Base-by-base conservation (phyloP, 495 filamentous ascomycete genomes). In the Penicillium crystallinum region DNA sequence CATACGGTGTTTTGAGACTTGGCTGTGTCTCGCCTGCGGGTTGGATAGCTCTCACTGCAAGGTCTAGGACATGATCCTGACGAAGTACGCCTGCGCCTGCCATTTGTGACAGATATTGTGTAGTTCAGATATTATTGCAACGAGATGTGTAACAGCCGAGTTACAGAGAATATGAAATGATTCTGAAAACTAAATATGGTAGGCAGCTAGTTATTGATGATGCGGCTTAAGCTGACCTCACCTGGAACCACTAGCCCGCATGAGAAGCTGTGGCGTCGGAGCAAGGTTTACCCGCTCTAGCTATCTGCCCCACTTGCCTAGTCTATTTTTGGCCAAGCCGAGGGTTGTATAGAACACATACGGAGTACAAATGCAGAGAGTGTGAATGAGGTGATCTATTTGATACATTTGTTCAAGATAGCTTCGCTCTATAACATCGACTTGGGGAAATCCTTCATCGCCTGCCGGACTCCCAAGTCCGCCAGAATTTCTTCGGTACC, bases 401-500 rank as follows among this genome's bases (percentile, higher is more conserved):
- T 44, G 19, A 12, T 44, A 7, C 9, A 23, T 22, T 50, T 15
- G 17, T 39, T 36, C 7, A 6, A 17, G n/a, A 11, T 27, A 23
- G 33, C 25, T 19, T 19, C 18, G 11, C 18, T 59, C 52, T 80
- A 92, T 61, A 95, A 66, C 78, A 90, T 88, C 18, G 86, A 80
- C 72, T 91, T 91, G 30, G 89, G 88, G 75, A 93, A 89, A 47
- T 78, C 78, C 72, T 84, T 88, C 73, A 91, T 78, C 9, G 89
- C 90, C 72, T 92, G 88, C 49, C 88, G 75, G 2, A 93, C 88
- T 15, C 88, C 89, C 48, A 93, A 64, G 68, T 95, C 89, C 4
- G 81, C 88, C 46, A 95, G 66, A 48, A 93, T 83, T 72, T 93
- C 89, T 69, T 95, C 89, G 11, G 88, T 84, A 2, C 89, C 89